Percentiles rank a stretch among this genome's conserved stretches.
Evolutionary conservation across 129 eudicot genomes (phyloP).

Genomic region (Chrysanthemum seticuspe): DNA sequence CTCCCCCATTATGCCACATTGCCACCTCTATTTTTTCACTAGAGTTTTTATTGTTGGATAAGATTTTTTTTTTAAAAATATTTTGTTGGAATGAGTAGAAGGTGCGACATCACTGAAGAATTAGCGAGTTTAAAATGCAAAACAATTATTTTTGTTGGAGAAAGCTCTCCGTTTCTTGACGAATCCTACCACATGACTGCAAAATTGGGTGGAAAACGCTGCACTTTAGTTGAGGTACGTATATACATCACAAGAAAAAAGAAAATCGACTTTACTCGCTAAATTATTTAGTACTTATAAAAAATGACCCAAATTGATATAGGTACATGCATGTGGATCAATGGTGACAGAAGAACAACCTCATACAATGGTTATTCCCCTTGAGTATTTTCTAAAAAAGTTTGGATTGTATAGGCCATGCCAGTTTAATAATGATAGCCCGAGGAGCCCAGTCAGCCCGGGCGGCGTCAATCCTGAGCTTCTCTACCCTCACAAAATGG

Average conservation of each 20-base stretch:
- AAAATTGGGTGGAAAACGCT: slow-evolving; percentile 63
- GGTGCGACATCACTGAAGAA: slow-evolving; percentile 72
- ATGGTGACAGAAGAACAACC: slow-evolving; percentile 98
- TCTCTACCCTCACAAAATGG: slow-evolving; percentile 92
- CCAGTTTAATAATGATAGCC: slow-evolving; percentile 56
- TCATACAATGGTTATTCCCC: slow-evolving; percentile 78
- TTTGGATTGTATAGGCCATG: slow-evolving; percentile 65
- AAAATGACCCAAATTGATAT: not conserved
- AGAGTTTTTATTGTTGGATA: slow-evolving; percentile 5
- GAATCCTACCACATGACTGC: slow-evolving; percentile 87
- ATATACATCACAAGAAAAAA: not conserved
- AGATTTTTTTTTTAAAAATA: not conserved
- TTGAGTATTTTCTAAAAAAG: slow-evolving; percentile 83
- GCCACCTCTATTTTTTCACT: not conserved
- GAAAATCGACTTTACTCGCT: not conserved
- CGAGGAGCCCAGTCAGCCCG: slow-evolving; percentile 81
- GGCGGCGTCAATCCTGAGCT: slow-evolving; percentile 67
- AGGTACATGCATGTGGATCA: slow-evolving; percentile 97
- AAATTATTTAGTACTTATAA: too few relatives aligned
- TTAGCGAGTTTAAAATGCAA: slow-evolving; percentile 71
- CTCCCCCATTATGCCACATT: not conserved
- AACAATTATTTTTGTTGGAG: slow-evolving; percentile 57
- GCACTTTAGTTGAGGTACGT: slow-evolving; percentile 90
- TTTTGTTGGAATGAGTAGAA: slow-evolving; percentile 51
- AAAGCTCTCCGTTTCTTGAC: slow-evolving; percentile 68